Percentiles rank a stretch among this genome's conserved stretches.
Conservation (phyloP, 768 basidiomycete species). For the Ramaria rubella region DNA sequence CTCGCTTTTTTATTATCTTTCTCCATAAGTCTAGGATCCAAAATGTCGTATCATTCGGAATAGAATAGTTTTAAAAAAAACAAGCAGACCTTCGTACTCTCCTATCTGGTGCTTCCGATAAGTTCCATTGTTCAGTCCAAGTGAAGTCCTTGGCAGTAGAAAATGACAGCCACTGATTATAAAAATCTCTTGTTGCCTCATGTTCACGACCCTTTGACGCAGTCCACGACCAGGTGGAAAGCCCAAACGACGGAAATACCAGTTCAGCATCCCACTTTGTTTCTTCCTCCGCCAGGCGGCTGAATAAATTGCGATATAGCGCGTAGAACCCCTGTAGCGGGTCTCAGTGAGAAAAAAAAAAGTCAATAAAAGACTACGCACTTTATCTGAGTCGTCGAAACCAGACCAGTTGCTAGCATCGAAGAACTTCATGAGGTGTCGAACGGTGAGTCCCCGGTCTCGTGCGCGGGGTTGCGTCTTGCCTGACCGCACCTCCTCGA, state of each 20-base stretch:
- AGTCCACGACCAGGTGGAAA: slow-evolving; percentile 68
- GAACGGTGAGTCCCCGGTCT: slow-evolving; percentile 72
- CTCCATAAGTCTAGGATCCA: slow-evolving; percentile 68
- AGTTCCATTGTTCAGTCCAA: slow-evolving; percentile 83
- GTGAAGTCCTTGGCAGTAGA: slow-evolving; percentile 79
- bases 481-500: slow-evolving; percentile 79
- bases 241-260: slow-evolving; percentile 79
- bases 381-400: slow-evolving; percentile 57
- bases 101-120: slow-evolving; percentile 80
- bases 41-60: slow-evolving; percentile 9
- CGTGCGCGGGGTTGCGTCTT: slow-evolving; percentile 42
- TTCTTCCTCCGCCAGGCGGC: slow-evolving; percentile 79
- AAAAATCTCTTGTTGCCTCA: slow-evolving; percentile 68
- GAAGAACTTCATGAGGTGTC: slow-evolving; percentile 82
- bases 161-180: slow-evolving; percentile 83
- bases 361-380: slow-evolving; percentile 21
- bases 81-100: slow-evolving; percentile 60
- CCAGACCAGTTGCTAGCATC: slow-evolving; percentile 60
- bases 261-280: slow-evolving; percentile 32
- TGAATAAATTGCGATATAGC: slow-evolving; percentile 83
- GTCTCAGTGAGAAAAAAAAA: not conserved
- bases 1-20: slow-evolving; percentile 91
- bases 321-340: slow-evolving; percentile 73
- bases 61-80: not conserved
- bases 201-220: slow-evolving; percentile 36